Percentiles rank a stretch among this genome's conserved stretches.
Evolutionary conservation across 345 rosid genomes (phyloP).

Genomic region (Trapa bicornis): DNA sequence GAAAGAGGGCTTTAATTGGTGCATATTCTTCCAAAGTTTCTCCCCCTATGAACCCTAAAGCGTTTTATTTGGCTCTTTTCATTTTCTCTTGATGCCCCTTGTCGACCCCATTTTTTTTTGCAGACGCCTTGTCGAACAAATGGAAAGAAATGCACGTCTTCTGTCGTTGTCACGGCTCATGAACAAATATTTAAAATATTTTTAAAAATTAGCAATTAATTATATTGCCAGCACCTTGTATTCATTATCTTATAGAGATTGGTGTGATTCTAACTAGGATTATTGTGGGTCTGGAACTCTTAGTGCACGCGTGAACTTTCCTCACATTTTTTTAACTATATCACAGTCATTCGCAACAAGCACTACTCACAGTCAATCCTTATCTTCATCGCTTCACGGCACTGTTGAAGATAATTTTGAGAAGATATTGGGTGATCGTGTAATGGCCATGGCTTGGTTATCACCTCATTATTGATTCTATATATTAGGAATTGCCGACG

Average conservation of each 20-base stretch:
- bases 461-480: neutral
- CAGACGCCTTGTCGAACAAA: neutral
- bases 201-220: too few species aligned
- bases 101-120: neutral
- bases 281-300: too few species aligned
- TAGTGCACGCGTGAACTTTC: too few species aligned
- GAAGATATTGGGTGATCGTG: conserved; percentile 8
- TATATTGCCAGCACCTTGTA: too few species aligned
- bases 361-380: too few species aligned
- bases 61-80: conserved; percentile 5
- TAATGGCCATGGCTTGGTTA: neutral
- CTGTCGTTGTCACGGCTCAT: neutral
- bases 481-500: neutral
- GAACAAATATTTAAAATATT: too few species aligned
- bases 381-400: too few species aligned
- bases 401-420: too few species aligned
- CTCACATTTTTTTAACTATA: too few species aligned
- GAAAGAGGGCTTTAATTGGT: conserved; percentile 11
- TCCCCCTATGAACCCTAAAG: neutral
- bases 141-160: neutral
- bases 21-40: conserved; percentile 15
- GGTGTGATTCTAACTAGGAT: too few species aligned
- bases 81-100: neutral
- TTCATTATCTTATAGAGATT: too few species aligned
- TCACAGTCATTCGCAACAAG: too few species aligned